Evolutionary conservation across 495 filamentous ascomycete species (phyloP), one percentile per base, ranked within the genome.

Genomic region (Chaetomidium leptoderma): DNA sequence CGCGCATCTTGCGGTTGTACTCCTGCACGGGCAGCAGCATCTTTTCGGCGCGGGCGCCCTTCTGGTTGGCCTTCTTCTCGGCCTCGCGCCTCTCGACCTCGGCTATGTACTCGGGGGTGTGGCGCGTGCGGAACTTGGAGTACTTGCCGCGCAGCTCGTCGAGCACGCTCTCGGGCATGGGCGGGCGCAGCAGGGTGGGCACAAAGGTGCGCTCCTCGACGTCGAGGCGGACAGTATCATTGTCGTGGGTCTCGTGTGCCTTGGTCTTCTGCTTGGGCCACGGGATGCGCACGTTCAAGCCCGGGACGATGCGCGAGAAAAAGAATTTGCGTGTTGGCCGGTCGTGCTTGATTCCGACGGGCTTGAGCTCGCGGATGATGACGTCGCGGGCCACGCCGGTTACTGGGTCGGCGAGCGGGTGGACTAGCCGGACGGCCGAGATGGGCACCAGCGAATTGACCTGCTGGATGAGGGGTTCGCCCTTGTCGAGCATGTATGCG

Each of bases 61-160:
- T 73, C 72, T 73, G 61, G 60, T 75, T 66, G 60, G 80, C 74
- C 68, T 81, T 76, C 73, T 83, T 81, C 67, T 75, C 81, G 52
- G 77, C 72, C 58, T 83, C 82, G 70, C 85, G 82, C 59, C 79
- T 80, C 73, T 81, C 72, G 72, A 83, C 85, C 78, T 66, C 75
- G 55, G 72, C 79, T 32, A 88, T 67, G 69, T 84, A 89, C 64
- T 83, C 81, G 54, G 74, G 73, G 36, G 91, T 87, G 70, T 96
- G 91, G 24, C 91, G 75, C 40, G 82, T 88, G 61, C 92, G 81
- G 84, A 90, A 95, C 59, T 81, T 83, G 58, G 82, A 85, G 81
- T 87, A 97, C 63, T 87, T 88, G 73, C 87, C 87, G 59, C 93
- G 80, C 68, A 97, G 77, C 77, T 97, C 92, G 69, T 97, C 88